Evolutionary conservation across 495 filamentous ascomycete genomes (phyloP).

Genomic region (Aspergillus steynii): DNA sequence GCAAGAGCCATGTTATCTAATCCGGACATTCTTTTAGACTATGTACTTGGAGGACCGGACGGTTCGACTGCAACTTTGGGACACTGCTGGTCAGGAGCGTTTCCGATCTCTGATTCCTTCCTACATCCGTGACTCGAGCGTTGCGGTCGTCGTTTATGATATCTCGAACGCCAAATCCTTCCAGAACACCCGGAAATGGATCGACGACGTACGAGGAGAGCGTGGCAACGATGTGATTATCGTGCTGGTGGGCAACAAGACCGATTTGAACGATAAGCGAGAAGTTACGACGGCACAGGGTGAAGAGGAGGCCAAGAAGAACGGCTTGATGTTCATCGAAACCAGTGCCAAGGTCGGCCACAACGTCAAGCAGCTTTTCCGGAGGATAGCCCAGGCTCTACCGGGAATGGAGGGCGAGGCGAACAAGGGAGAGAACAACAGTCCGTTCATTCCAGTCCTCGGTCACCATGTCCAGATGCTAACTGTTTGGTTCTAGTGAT

Average conservation of each 20-base stretch:
- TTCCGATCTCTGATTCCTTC: conserved; percentile 96
- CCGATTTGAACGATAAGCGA: conserved; percentile 94
- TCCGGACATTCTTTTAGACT: conserved; percentile 55
- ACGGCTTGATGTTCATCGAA: conserved; percentile 96
- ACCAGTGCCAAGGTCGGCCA: conserved; percentile 97
- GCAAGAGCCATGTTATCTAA: conserved; percentile 10
- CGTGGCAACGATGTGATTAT: conserved; percentile 98
- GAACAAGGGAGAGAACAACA: conserved; percentile 63
- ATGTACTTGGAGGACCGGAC: conserved; percentile 99
- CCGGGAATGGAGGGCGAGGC: conserved; percentile 95
- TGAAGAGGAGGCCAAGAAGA: conserved; percentile 97
- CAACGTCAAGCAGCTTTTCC: conserved; percentile 96
- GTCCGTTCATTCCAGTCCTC: conserved; percentile 35
- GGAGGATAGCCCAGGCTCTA: conserved; percentile 94
- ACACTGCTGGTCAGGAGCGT: conserved; percentile 95
- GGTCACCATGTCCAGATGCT: conserved; percentile 10
- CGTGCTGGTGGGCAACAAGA: conserved; percentile 98
- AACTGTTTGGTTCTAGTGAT: conserved; percentile 63
- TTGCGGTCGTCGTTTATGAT: conserved; percentile 98
- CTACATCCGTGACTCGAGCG: conserved; percentile 95
- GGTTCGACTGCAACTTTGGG: conserved; percentile 96
- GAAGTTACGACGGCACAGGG: conserved; percentile 93
- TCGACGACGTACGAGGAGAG: conserved; percentile 96
- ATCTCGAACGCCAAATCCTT: conserved; percentile 97
- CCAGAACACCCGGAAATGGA: conserved; percentile 98